Evolutionary conservation across 768 basidiomycete species (phyloP).

Genomic region (Coprinellus micaceus): DNA sequence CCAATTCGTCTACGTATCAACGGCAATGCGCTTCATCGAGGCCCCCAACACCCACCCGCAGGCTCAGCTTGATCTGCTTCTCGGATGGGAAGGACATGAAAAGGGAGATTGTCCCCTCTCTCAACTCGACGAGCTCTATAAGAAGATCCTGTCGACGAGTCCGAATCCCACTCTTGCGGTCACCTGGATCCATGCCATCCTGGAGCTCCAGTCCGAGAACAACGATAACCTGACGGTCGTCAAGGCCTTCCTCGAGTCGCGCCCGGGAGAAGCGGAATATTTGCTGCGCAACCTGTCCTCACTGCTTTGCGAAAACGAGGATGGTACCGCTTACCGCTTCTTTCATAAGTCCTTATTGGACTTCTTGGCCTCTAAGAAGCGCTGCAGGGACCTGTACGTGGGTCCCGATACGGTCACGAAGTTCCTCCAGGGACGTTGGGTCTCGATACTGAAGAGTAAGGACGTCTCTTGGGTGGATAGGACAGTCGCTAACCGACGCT

Average conservation of each 20-base stretch:
- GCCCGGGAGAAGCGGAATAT: not conserved
- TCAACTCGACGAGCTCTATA: constrained; percentile 1
- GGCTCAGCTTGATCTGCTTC: constrained; percentile 6
- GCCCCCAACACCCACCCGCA: constrained; percentile 3
- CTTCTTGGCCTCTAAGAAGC: not conserved
- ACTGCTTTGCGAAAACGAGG: not conserved
- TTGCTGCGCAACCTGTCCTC: not conserved
- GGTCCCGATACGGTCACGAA: not conserved
- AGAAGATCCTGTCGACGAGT: not conserved
- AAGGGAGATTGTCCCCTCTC: not conserved
- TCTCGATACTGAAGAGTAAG: no score
- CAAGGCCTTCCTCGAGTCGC: not conserved
- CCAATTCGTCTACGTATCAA: constrained; percentile 16
- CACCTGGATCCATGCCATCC: not conserved
- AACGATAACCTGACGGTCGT: not conserved
- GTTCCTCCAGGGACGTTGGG: not conserved
- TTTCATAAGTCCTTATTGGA: not conserved
- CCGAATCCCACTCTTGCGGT: not conserved
- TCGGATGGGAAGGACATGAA: not conserved
- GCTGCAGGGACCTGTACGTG: not conserved
- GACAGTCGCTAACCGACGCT: no score
- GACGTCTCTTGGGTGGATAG: no score
- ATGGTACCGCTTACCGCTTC: not conserved
- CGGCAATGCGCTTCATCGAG: constrained; percentile 10
- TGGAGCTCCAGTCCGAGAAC: not conserved